Percentiles rank a stretch among this genome's conserved stretches.
These are phyloP conservation scores for Penicillium verrucosum DNA, from an alignment of 2,329 filamentous ascomycete genomes.

Conservation along the genomic window DNA sequence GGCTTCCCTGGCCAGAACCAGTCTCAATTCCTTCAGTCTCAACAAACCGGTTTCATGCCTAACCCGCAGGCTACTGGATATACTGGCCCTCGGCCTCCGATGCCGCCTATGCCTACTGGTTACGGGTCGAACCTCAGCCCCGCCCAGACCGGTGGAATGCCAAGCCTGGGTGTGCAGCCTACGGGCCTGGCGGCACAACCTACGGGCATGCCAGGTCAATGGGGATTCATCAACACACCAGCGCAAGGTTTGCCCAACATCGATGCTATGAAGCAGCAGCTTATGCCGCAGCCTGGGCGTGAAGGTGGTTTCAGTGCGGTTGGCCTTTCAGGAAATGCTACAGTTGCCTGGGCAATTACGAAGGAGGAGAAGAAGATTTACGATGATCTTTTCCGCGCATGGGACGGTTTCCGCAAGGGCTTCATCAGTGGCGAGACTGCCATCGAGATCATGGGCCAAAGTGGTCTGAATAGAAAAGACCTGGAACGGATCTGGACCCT, in stretches of 20 bases:
- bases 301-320: slow-evolving; percentile 82
- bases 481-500: slow-evolving; percentile 93
- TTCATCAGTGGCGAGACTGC: slow-evolving; percentile 89
- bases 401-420: slow-evolving; percentile 92
- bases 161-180: slow-evolving; percentile 76
- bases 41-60: slow-evolving; percentile 68
- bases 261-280: slow-evolving; percentile 82
- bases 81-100: slow-evolving; percentile 72
- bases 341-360: slow-evolving; percentile 96
- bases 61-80: slow-evolving; percentile 78
- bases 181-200: slow-evolving; percentile 89
- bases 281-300: slow-evolving; percentile 95
- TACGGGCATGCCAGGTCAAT: slow-evolving; percentile 88
- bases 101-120: slow-evolving; percentile 75
- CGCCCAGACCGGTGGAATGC: slow-evolving; percentile 65
- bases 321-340: slow-evolving; percentile 87
- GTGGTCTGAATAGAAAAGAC: slow-evolving; percentile 84
- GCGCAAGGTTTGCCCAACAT: slow-evolving; percentile 88
- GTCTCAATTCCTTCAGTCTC: slow-evolving; percentile 58
- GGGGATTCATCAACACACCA: slow-evolving; percentile 96
- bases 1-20: slow-evolving; percentile 48
- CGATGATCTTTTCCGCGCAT: slow-evolving; percentile 89
- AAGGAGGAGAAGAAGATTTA: slow-evolving; percentile 98
- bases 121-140: slow-evolving; percentile 62
- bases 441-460: slow-evolving; percentile 96